Conservation (phyloP, 192 early-diverging fungal species). For the Coemansia sp. region DNA sequence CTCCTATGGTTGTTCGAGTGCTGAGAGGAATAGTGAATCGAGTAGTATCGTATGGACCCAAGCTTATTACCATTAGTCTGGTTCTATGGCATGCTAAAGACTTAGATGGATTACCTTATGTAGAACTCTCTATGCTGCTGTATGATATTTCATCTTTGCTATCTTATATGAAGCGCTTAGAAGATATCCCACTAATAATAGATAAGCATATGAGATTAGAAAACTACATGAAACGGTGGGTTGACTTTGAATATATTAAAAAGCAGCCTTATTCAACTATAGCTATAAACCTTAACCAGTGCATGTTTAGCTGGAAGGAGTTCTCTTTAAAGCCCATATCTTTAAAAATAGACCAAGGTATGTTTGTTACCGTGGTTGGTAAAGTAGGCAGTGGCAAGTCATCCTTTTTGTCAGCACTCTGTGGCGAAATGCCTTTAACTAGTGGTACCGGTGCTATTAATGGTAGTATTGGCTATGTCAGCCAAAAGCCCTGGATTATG, state of each 20-base stretch:
- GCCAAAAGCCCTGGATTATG: conserved; percentile 47
- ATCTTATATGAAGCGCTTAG: neutral
- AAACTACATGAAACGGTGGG: neutral
- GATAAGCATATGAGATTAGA: neutral
- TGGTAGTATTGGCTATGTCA: conserved; percentile 52
- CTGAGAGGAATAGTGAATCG: neutral
- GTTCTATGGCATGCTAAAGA: neutral
- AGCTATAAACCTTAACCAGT: conserved; percentile 6
- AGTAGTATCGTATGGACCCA: neutral
- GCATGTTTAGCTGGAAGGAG: conserved; percentile 23
- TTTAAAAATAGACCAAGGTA: conserved; percentile 13
- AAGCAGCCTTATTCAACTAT: too few species aligned
- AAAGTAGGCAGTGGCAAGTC: conserved; percentile 60
- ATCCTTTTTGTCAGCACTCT: conserved; percentile 55
- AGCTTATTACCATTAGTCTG: neutral
- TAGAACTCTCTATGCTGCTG: neutral
- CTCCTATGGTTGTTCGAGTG: too few species aligned
- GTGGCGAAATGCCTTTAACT: conserved; percentile 74
- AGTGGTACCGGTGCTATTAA: conserved; percentile 64
- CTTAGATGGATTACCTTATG: neutral
- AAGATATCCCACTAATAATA: neutral
- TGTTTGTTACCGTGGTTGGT: conserved; percentile 52
- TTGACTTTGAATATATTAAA: too few species aligned
- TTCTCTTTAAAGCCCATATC: conserved; percentile 10
- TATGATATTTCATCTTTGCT: neutral